Evolutionary conservation across 2,329 filamentous ascomycete genomes (phyloP).

Genomic region (Didymosphaeria variabile): DNA sequence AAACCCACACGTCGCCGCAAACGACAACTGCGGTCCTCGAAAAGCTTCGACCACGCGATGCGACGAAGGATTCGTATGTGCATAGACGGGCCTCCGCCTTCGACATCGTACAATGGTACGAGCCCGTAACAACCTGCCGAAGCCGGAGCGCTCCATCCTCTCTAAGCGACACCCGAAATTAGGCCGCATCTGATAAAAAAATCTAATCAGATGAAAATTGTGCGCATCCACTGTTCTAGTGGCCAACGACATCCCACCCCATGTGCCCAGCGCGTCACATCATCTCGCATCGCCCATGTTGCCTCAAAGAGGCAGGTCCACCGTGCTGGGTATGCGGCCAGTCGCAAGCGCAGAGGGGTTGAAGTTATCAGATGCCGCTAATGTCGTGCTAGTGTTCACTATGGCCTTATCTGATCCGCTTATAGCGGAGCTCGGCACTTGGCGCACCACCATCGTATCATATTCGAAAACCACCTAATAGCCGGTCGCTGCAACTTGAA

Average conservation of each 20-base stretch:
- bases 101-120: neutral
- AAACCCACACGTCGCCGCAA: neutral
- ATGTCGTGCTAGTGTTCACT: slow-evolving; percentile 24
- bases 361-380: slow-evolving; percentile 47
- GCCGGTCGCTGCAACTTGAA: neutral
- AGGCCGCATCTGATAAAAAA: slow-evolving; percentile 14
- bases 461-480: slow-evolving; percentile 11
- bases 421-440: slow-evolving; percentile 27
- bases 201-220: slow-evolving; percentile 15
- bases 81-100: neutral
- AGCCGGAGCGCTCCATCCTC: neutral
- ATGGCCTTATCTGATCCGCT: slow-evolving; percentile 43
- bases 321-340: slow-evolving; percentile 17
- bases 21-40: neutral
- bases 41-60: too few species aligned
- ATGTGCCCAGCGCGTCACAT: slow-evolving; percentile 2
- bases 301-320: slow-evolving; percentile 33
- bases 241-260: slow-evolving; percentile 16
- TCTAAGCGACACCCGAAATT: slow-evolving; percentile 15
- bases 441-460: slow-evolving; percentile 14
- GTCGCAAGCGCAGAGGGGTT: slow-evolving; percentile 19
- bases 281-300: slow-evolving; percentile 12
- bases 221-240: neutral
- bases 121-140: neutral
- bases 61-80: neutral